Evolutionary conservation across 2,329 filamentous ascomycete genomes (phyloP).

Genomic region (Hypoxylon sp.): DNA sequence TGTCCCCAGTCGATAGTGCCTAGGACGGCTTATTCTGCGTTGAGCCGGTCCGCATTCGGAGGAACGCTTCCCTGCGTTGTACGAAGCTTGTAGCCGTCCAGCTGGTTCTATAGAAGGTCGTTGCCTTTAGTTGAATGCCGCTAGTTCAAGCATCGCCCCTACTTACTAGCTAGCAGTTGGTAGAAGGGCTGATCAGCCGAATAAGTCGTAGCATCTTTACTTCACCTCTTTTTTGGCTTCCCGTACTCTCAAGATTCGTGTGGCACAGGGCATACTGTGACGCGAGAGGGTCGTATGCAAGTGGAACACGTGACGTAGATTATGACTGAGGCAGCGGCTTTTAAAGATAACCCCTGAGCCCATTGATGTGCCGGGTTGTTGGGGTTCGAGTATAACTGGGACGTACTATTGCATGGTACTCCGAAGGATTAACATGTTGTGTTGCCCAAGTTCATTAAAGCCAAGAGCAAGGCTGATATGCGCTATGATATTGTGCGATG

Average conservation of each 20-base stretch:
- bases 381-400: slow-evolving; percentile 36
- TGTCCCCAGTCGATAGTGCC: slow-evolving; percentile 32
- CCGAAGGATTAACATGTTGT: slow-evolving; percentile 44
- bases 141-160: slow-evolving; percentile 16
- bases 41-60: slow-evolving; percentile 51
- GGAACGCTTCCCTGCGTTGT: slow-evolving; percentile 46
- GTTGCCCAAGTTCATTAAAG: slow-evolving; percentile 32
- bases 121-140: slow-evolving; percentile 41
- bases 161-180: slow-evolving; percentile 24
- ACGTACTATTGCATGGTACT: slow-evolving; percentile 39
- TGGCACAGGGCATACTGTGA: slow-evolving; percentile 38
- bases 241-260: slow-evolving; percentile 19
- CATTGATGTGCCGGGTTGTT: slow-evolving; percentile 36
- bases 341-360: slow-evolving; percentile 22
- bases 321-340: slow-evolving; percentile 23
- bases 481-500: slow-evolving; percentile 37
- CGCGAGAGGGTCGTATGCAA: slow-evolving; percentile 43
- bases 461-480: slow-evolving; percentile 40
- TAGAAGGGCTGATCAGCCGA: slow-evolving; percentile 26
- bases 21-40: slow-evolving; percentile 45
- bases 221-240: slow-evolving; percentile 17
- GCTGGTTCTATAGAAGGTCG: slow-evolving; percentile 41
- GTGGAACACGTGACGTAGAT: slow-evolving; percentile 37
- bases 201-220: slow-evolving; percentile 21
- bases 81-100: slow-evolving; percentile 52